phyloP scores from a whole-genome alignment of 257 asterid genomes.

The Solanum tarapatanum region DNA sequence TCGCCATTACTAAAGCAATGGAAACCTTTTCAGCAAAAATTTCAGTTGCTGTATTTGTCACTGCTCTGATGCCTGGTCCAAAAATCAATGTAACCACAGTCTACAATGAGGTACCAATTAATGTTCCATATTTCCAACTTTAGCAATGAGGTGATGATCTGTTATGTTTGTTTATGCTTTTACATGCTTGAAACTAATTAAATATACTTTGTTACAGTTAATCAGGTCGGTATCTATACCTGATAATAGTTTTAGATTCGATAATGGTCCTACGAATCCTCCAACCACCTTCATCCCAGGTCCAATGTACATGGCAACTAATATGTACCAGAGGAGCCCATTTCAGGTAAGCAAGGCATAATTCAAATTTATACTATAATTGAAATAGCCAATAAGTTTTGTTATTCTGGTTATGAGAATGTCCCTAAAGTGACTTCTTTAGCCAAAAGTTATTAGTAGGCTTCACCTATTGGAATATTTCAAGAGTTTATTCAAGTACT shows the following conservation, averaged over 20 bases:
- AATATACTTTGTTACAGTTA: background rate
- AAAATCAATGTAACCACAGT: background rate
- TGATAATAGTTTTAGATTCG: background rate
- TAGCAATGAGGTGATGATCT: background rate
- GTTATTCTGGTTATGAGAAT: background rate
- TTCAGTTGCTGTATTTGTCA: constrained; percentile 6
- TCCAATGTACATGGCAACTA: background rate
- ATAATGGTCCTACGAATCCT: background rate
- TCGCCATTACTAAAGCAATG: constrained; percentile 26
- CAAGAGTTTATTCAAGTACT: background rate
- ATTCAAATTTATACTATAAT: too few relatives aligned
- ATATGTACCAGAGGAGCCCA: background rate
- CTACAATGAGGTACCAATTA: constrained; percentile 5
- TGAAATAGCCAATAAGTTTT: background rate
- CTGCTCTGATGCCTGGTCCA: constrained; percentile 22
- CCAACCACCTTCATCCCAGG: background rate
- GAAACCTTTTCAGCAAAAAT: constrained; percentile 19
- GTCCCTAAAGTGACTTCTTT: background rate
- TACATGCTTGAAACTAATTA: background rate
- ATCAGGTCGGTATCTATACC: background rate
- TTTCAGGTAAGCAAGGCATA: background rate
- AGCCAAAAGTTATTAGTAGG: background rate
- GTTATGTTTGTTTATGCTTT: background rate
- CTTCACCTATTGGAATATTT: background rate
- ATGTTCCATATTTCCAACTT: background rate